A percentile compares a stretch with the other conserved stretches of the same genome.
Evolutionary conservation across 2,329 filamentous ascomycete genomes (phyloP).

Genomic region (Verticillium albo-atrum): DNA sequence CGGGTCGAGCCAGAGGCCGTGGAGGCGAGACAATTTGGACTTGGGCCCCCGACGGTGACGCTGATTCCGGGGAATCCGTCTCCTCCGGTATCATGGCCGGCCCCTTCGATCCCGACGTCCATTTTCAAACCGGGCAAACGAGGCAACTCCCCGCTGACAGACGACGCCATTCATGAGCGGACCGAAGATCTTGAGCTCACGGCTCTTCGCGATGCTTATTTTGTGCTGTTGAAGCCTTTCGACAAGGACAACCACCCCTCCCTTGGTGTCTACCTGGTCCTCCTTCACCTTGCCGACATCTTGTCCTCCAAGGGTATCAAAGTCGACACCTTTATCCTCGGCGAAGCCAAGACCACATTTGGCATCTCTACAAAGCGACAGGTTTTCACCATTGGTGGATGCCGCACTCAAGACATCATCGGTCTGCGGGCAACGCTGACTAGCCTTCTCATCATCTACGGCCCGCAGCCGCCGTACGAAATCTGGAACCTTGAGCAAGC

Average conservation of each 20-base stretch:
- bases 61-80: not conserved
- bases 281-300: slow-evolving; percentile 10
- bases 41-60: slow-evolving; percentile 4
- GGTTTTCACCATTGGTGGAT: slow-evolving; percentile 11
- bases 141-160: not conserved
- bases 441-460: slow-evolving; percentile 11
- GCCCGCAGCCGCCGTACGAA: slow-evolving; percentile 7
- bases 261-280: slow-evolving; percentile 5
- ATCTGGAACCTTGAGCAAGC: slow-evolving; percentile 13
- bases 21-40: not conserved
- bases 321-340: slow-evolving; percentile 6
- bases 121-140: slow-evolving; percentile 1
- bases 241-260: not conserved
- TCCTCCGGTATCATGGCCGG: not conserved
- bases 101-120: not conserved
- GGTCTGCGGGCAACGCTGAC: slow-evolving; percentile 12
- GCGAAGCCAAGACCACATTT: slow-evolving; percentile 4
- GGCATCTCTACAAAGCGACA: slow-evolving; percentile 9
- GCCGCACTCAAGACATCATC: slow-evolving; percentile 12
- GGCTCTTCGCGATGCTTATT: not conserved
- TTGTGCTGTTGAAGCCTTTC: not conserved
- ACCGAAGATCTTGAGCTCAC: not conserved
- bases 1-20: not conserved
- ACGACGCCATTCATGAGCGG: not conserved
- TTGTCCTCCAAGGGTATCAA: slow-evolving; percentile 8